Percentiles rank a stretch among this genome's conserved stretches.
These are phyloP conservation scores for Lecanoromycetidae sp. DNA, from an alignment of 2,329 filamentous ascomycete species.

Conservation along the genomic window DNA sequence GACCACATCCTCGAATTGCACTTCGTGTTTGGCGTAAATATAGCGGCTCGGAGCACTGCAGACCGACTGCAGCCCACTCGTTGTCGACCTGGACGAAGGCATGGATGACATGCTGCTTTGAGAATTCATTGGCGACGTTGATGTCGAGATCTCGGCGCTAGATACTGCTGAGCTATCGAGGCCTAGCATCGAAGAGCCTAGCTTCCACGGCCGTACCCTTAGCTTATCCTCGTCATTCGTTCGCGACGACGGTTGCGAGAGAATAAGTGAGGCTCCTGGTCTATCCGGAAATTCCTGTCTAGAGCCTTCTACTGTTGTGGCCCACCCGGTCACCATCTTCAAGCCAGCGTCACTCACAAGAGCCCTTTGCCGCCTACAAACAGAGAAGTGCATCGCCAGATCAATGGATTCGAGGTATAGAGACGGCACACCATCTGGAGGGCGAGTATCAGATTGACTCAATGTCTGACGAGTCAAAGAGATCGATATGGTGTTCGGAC, in stretches of 20 bases:
- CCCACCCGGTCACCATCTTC: no score
- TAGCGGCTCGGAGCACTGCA: background rate
- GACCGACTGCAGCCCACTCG: background rate
- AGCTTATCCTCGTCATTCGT: background rate
- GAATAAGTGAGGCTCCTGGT: background rate
- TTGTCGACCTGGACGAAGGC: no score
- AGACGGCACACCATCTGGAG: background rate
- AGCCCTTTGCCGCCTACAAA: conserved; percentile 4
- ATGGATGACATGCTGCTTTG: background rate
- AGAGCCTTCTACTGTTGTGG: background rate
- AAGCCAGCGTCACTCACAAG: background rate
- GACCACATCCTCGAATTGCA: background rate
- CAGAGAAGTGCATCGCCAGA: background rate
- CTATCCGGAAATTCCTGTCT: no score
- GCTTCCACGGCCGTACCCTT: background rate
- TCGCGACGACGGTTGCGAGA: background rate
- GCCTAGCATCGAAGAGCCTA: no score
- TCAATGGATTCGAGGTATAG: background rate
- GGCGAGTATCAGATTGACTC: background rate
- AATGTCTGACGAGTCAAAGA: conserved; percentile 1
- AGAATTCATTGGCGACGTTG: background rate
- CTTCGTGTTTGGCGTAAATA: background rate
- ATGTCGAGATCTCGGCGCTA: background rate
- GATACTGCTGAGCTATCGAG: background rate
- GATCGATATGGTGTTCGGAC: background rate